Percentiles rank a stretch among this genome's conserved stretches.
Conservation (phyloP, 805 yeast species). For the Lachancea lanzarotensis region DNA sequence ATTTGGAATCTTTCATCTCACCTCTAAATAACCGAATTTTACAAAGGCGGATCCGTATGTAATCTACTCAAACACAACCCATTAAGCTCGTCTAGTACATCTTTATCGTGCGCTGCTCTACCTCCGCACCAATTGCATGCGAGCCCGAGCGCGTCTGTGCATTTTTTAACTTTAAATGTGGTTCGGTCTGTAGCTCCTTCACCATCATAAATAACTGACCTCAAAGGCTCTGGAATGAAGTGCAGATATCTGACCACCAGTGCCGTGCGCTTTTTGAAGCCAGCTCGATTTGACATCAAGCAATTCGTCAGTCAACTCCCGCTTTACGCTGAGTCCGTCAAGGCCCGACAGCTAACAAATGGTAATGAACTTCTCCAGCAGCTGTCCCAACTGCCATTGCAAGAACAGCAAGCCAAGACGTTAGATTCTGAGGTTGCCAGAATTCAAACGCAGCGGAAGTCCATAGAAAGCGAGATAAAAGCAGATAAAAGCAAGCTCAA, state of each 20-base stretch:
- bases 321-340: slow-evolving; percentile 21
- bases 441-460: slow-evolving; percentile 27
- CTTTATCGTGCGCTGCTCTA: too few relatives aligned
- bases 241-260: slow-evolving; percentile 11
- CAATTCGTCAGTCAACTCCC: slow-evolving; percentile 14
- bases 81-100: slow-evolving; percentile 1
- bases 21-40: slow-evolving; percentile 1
- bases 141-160: neutral
- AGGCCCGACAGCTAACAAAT: slow-evolving; percentile 23
- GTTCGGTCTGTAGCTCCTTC: too few relatives aligned
- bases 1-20: slow-evolving; percentile 7
- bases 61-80: slow-evolving; percentile 6
- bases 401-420: slow-evolving; percentile 20
- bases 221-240: neutral
- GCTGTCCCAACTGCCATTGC: slow-evolving; percentile 27
- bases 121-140: too few relatives aligned
- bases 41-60: slow-evolving; percentile 8
- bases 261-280: slow-evolving; percentile 12
- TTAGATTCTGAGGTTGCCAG: slow-evolving; percentile 21
- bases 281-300: slow-evolving; percentile 28
- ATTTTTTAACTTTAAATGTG: neutral
- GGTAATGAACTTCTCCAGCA: slow-evolving; percentile 19
- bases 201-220: neutral
- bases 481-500: slow-evolving; percentile 15
- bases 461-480: slow-evolving; percentile 25